A percentile compares a stretch with the other conserved stretches of the same genome.
These are phyloP conservation scores for Hondaea fermentalgiana DNA, from an alignment of 108 stramenopile species.

Conservation along the genomic window DNA sequence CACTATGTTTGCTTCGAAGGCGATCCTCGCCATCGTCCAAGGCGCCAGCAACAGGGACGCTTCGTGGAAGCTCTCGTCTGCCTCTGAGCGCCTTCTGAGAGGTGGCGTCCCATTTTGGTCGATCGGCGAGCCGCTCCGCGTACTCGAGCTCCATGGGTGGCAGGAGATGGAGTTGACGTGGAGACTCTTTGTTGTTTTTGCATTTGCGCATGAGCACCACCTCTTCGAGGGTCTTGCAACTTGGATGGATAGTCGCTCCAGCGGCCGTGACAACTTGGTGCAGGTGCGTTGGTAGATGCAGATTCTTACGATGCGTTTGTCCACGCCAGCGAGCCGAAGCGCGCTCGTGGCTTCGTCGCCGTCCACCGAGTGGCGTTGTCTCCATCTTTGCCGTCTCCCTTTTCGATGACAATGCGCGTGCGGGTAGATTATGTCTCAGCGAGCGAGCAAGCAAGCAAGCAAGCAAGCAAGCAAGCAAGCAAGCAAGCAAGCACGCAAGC, in stretches of 20 bases:
- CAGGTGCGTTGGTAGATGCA: background rate
- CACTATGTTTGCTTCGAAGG: too few species aligned
- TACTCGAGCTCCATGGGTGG: background rate
- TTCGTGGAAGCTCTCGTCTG: background rate
- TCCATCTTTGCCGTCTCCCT: too few species aligned
- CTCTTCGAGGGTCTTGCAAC: slow-evolving; percentile 7
- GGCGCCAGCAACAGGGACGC: background rate
- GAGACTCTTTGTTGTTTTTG: background rate
- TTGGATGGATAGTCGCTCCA: background rate
- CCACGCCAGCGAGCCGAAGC: background rate
- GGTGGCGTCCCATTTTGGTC: background rate
- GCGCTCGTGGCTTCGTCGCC: background rate
- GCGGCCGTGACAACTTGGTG: background rate
- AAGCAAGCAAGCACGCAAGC: too few species aligned
- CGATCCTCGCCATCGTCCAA: too few species aligned
- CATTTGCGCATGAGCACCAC: background rate
- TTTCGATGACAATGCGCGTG: too few species aligned
- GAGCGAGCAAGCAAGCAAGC: too few species aligned
- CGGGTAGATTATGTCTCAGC: too few species aligned
- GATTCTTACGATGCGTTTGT: background rate
- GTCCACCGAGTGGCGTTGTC: too few species aligned
- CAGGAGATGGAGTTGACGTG: background rate
- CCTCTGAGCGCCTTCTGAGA: background rate
- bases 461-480: too few species aligned
- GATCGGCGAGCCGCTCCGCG: background rate